A percentile compares a stretch with the other conserved stretches of the same genome.
phyloP scores from a whole-genome alignment of 768 basidiomycete genomes.

The Pulveroboletus sp. region DNA sequence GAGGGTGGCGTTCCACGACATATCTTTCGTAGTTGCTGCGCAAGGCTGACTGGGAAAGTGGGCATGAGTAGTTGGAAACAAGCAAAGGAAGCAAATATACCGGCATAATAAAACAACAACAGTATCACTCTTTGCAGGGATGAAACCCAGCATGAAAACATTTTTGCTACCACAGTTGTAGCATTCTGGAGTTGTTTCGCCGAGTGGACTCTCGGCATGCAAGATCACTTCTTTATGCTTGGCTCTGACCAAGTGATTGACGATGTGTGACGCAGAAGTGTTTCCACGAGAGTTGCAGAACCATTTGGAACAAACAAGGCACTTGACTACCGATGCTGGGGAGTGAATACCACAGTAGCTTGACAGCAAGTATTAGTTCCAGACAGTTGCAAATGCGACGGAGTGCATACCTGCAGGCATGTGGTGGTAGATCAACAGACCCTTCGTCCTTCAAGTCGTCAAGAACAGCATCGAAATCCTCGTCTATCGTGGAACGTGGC shows the following conservation, averaged over 20 bases:
- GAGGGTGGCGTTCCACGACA: conserved; percentile 95
- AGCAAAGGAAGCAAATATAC: conserved; percentile 39
- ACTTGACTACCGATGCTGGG: conserved; percentile 95
- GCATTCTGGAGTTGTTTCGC: conserved; percentile 97
- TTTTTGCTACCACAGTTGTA: conserved; percentile 99
- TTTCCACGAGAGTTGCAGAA: conserved; percentile 99
- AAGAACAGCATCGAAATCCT: conserved; percentile 85
- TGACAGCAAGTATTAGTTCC: conserved; percentile 7
- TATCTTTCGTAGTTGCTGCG: conserved; percentile 94
- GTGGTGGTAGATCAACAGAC: conserved; percentile 76
- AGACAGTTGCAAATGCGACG: conserved; percentile 1
- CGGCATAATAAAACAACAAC: conserved; percentile 96
- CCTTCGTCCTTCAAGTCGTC: conserved; percentile 85
- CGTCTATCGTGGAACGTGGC: conserved; percentile 47
- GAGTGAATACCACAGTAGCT: conserved; percentile 99
- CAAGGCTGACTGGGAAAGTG: conserved; percentile 77
- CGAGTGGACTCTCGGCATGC: conserved; percentile 91
- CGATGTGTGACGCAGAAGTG: conserved; percentile 97
- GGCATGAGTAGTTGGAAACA: not conserved
- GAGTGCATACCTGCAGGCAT: conserved; percentile 84
- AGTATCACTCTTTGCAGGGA: conserved; percentile 98
- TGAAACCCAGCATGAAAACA: conserved; percentile 98
- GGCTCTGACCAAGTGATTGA: conserved; percentile 97
- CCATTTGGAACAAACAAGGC: conserved; percentile 88
- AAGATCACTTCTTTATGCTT: conserved; percentile 99